Evolutionary conservation across 108 stramenopile species (phyloP), one percentile per base, ranked within the genome.

Genomic region (Craspedostauros australis): DNA sequence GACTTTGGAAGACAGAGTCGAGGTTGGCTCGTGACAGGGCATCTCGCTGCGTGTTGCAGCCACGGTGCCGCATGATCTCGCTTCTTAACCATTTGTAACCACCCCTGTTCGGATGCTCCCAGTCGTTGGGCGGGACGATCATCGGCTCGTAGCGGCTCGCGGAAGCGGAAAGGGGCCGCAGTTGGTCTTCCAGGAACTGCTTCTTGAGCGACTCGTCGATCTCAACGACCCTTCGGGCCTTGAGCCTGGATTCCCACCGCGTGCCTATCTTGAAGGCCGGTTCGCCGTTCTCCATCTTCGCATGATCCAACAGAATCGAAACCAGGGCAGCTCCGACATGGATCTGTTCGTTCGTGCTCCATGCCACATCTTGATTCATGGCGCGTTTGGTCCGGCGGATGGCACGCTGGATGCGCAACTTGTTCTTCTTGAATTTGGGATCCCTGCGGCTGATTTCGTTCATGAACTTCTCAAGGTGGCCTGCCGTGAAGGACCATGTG

Each of bases 61-160:
- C 81, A 36, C 80, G 73, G 26, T 78, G 83, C 42, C 92, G 68
- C 84, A 94, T 85, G 44, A 94, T 58, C 19, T 73, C 71, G 38
- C 68, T 65, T 39, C 81, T 64, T 0, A 85, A 62, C 68, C 64
- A 68, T 54, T 78, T 62, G 55, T 94, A 96, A 1, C 88, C 89
- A 5, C 93, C 95, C 23, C 76, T 54, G 42, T 68, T 61, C 1
- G 76, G 73, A 46, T 43, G 50, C 1, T 66, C 72, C 97, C 97
- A 98, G 19, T 73, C 65, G 27, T 62, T 62, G 0, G 97, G 97
- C 22, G 95, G 93, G 11, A 94, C 72, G 30, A 96, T 71, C 97
- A 98, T 98, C 5, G 97, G 97, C 31, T 78, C 85, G 46, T 76
- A 67, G 15, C 84, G 49, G 22, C 76, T 84, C 24, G 76, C 79